Percentiles rank a stretch among this genome's conserved stretches.
phyloP scores from a whole-genome alignment of 305 asterid genomes.

The Fraxinus ornus region DNA sequence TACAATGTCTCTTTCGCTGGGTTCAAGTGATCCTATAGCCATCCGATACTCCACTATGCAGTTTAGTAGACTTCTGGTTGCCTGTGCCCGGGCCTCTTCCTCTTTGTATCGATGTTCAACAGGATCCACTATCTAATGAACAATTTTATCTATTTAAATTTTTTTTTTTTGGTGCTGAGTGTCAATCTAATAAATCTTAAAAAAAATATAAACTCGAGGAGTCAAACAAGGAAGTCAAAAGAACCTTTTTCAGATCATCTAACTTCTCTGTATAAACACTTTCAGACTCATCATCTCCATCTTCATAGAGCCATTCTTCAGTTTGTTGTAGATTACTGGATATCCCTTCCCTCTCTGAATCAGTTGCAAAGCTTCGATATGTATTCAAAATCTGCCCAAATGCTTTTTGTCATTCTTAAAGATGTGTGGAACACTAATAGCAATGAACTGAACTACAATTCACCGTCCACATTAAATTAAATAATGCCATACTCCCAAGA shows the following conservation, averaged over 20 bases:
- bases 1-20: constrained; percentile 68
- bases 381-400: constrained; percentile 60
- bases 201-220: constrained; percentile 9
- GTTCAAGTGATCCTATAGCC: constrained; percentile 62
- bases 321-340: constrained; percentile 63
- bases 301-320: constrained; percentile 96
- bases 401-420: neutral
- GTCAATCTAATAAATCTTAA: neutral
- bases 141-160: neutral
- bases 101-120: constrained; percentile 77
- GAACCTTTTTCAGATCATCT: constrained; percentile 74
- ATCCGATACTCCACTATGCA: constrained; percentile 58
- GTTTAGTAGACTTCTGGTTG: constrained; percentile 53
- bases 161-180: neutral
- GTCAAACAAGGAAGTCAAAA: constrained; percentile 5
- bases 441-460: constrained; percentile 2
- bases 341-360: constrained; percentile 67
- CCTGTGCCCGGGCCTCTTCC: constrained; percentile 69
- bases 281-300: constrained; percentile 91
- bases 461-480: neutral
- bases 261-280: constrained; percentile 61
- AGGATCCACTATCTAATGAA: constrained; percentile 74
- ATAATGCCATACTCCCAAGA: neutral
- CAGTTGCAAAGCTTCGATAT: constrained; percentile 80
- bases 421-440: neutral